Base-by-base conservation (phyloP, 148 eudicot genomes). In the Vaccinium corymbosum region DNA sequence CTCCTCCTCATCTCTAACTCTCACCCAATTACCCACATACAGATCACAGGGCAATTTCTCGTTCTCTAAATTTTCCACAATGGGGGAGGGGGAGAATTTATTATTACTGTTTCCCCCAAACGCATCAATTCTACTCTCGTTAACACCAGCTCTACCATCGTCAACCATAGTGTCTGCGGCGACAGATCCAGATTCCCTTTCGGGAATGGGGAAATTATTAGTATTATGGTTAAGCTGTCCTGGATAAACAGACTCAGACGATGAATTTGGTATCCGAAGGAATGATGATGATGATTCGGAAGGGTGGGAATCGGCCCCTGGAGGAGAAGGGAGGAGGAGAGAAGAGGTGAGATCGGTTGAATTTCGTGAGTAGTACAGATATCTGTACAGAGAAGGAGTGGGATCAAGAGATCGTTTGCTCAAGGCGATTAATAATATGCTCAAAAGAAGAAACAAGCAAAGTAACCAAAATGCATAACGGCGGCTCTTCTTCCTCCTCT, bases 11-110 rank as follows among this genome's bases (percentile, higher is more conserved):
- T n/a, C 70, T 94, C 87, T 93, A 22, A 20, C 95, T 84, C 78
- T 93, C 84, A 94, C 93, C 99, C 99, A 96, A 50, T 83, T 92
- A 35, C 99, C 98, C 86, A 81, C 82, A 81, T 91, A 88, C 81
- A 95, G 68, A 87, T 96, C 87, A 84, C 99, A 96, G 38, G 49
- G 68, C 29, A 27, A 72, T 42, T 22, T 57, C 61, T 75, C 71
- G 4, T 52, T n/a, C 49, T 68, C 81, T 55, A n/a, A 51, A 82
- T 85, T 19, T 51, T 56, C 80, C 87, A 38, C 59, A 19, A 79
- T 55, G n/a, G 77, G 42, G 68, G 70, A n/a, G 70, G 68, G 20
- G 27, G 70, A n/a, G 11, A 11, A 57, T 57, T 17, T 57, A 57
- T 57, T 72, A 14, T 4, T 70, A 72, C 8, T 38, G 35, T 72